These are phyloP conservation scores for Aeminium ludgeri DNA, from an alignment of 495 filamentous ascomycete genomes.

Conservation along the genomic window DNA sequence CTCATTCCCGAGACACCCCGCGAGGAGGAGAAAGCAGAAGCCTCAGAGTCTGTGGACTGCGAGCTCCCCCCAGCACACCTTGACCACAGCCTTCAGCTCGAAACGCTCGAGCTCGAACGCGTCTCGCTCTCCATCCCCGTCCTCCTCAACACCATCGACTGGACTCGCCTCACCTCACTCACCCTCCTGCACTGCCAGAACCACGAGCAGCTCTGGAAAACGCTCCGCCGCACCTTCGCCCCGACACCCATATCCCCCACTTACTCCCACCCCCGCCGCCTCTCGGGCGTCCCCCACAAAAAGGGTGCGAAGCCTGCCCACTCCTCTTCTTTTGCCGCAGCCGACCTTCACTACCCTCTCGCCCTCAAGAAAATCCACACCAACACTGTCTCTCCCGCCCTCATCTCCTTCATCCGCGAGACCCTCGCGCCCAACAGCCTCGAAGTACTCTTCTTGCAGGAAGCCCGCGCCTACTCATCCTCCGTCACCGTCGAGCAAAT, in stretches of 20 bases:
- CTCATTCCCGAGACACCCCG: slow-evolving; percentile 1
- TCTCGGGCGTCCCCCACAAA: slow-evolving; percentile 6
- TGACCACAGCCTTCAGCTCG: slow-evolving; percentile 42
- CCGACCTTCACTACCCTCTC: slow-evolving; percentile 43
- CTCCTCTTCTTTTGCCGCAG: too few relatives aligned
- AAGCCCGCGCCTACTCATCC: slow-evolving; percentile 39
- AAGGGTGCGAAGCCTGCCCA: slow-evolving; percentile 11
- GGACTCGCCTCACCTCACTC: slow-evolving; percentile 56
- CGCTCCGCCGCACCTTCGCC: slow-evolving; percentile 52
- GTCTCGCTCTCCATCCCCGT: slow-evolving; percentile 54
- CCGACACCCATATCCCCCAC: slow-evolving; percentile 28
- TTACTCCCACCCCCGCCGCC: slow-evolving; percentile 12
- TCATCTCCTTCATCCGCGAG: slow-evolving; percentile 75
- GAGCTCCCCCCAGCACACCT: too few relatives aligned
- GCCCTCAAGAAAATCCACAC: slow-evolving; percentile 69
- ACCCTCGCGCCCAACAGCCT: slow-evolving; percentile 71
- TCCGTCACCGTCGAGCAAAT: slow-evolving; percentile 55
- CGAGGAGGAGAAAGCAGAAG: slow-evolving; percentile 5
- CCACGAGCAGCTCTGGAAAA: slow-evolving; percentile 68
- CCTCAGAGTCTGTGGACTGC: too few relatives aligned
- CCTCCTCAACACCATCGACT: slow-evolving; percentile 58
- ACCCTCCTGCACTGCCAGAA: slow-evolving; percentile 67
- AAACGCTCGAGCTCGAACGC: slow-evolving; percentile 70
- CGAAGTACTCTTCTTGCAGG: slow-evolving; percentile 72
- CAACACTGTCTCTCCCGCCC: slow-evolving; percentile 54